phyloP scores from a whole-genome alignment of 2,329 filamentous ascomycete species.

The Pseudogymnoascus sp. region DNA sequence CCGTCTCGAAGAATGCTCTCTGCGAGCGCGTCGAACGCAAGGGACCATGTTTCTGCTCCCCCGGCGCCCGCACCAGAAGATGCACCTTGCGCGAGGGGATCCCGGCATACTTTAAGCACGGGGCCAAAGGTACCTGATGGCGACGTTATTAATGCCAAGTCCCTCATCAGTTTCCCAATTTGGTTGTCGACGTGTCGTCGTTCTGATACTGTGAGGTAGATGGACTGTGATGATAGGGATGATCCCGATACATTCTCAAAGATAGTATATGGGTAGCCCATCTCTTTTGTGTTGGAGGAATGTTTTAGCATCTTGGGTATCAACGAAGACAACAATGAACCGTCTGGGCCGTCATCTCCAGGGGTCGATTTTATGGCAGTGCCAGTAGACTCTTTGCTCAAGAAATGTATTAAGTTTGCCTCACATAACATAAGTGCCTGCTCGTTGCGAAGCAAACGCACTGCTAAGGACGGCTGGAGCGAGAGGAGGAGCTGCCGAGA shows the following conservation, averaged over 20 bases:
- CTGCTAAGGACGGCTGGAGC: not conserved
- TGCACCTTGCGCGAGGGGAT: constrained; percentile 14
- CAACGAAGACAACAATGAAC: constrained; percentile 14
- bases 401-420: constrained; percentile 19
- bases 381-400: not conserved
- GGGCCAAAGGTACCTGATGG: constrained; percentile 25
- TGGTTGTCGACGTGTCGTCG: constrained; percentile 23
- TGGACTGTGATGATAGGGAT: constrained; percentile 22
- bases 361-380: not conserved
- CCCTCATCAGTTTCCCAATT: constrained; percentile 23
- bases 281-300: constrained; percentile 25
- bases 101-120: constrained; percentile 21
- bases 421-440: constrained; percentile 25
- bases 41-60: constrained; percentile 42
- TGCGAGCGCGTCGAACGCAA: constrained; percentile 49
- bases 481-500: constrained; percentile 20
- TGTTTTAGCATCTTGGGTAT: constrained; percentile 28
- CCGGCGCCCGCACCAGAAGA: constrained; percentile 11
- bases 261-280: constrained; percentile 28
- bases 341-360: not conserved
- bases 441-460: constrained; percentile 27
- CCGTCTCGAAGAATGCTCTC: constrained; percentile 51
- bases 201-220: constrained; percentile 23
- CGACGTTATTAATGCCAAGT: constrained; percentile 24
- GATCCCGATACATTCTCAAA: constrained; percentile 21